Percentiles rank a stretch among this genome's conserved stretches.
Evolutionary conservation across 2,329 filamentous ascomycete species (phyloP).

Genomic region (Rutstroemia sydowiana): DNA sequence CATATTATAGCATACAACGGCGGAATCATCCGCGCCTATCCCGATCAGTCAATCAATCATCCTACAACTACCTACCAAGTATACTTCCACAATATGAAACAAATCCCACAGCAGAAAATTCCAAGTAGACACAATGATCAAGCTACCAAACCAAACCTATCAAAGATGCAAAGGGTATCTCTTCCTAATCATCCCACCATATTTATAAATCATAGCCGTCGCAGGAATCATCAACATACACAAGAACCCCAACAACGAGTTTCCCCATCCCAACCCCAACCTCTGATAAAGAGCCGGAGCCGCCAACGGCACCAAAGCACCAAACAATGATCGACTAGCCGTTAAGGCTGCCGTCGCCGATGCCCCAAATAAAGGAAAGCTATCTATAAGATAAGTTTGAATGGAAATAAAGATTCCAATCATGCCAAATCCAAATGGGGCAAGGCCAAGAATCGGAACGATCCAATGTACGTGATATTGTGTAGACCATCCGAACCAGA

Average conservation of each 20-base stretch:
- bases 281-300: constrained; percentile 37
- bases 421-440: constrained; percentile 37
- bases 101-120: too few species aligned
- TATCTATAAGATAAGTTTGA: constrained; percentile 41
- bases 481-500: constrained; percentile 43
- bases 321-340: constrained; percentile 37
- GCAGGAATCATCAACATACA: constrained; percentile 40
- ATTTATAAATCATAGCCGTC: constrained; percentile 24
- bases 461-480: constrained; percentile 35
- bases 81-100: too few species aligned
- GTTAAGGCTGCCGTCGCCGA: constrained; percentile 34
- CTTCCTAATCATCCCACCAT: constrained; percentile 9
- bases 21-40: too few species aligned
- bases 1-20: too few species aligned
- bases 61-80: too few species aligned
- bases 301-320: constrained; percentile 44
- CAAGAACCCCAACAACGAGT: constrained; percentile 41
- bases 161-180: constrained; percentile 3
- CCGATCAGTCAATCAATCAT: too few species aligned
- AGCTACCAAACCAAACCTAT: too few species aligned
- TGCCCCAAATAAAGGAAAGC: constrained; percentile 34
- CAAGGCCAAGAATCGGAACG: constrained; percentile 35
- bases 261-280: constrained; percentile 40
- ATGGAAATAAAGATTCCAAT: constrained; percentile 35
- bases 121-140: too few species aligned